Conservation (phyloP, 2,329 filamentous ascomycete genomes). For the Aspergillus texensis region DNA sequence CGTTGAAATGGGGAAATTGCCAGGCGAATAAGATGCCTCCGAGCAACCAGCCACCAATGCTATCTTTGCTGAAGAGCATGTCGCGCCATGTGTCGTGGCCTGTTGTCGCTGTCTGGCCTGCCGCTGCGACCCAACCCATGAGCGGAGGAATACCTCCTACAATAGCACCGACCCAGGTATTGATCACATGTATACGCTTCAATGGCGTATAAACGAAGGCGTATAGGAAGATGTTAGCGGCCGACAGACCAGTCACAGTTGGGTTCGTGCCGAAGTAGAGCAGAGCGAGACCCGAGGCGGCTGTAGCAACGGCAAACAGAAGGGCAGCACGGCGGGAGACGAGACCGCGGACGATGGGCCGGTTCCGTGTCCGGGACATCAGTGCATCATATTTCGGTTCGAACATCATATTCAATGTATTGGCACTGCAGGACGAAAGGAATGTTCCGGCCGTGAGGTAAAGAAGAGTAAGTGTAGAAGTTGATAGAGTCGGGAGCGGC, state of each 20-base stretch:
- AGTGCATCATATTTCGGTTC: slow-evolving; percentile 86
- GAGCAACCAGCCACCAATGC: slow-evolving; percentile 83
- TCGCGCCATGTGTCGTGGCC: slow-evolving; percentile 75
- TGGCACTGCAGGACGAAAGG: slow-evolving; percentile 86
- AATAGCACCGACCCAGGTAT: slow-evolving; percentile 93
- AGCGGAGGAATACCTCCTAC: slow-evolving; percentile 92
- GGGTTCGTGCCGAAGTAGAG: slow-evolving; percentile 92
- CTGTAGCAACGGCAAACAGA: slow-evolving; percentile 77
- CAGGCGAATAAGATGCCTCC: slow-evolving; percentile 85
- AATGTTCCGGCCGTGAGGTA: slow-evolving; percentile 91
- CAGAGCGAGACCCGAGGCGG: slow-evolving; percentile 67
- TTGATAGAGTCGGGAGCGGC: slow-evolving; percentile 62
- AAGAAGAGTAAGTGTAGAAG: slow-evolving; percentile 82
- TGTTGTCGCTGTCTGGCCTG: slow-evolving; percentile 77
- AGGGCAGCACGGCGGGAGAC: slow-evolving; percentile 72
- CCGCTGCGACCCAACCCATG: slow-evolving; percentile 97
- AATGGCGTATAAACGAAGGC: slow-evolving; percentile 90
- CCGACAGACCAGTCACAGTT: slow-evolving; percentile 83
- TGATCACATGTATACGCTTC: slow-evolving; percentile 81
- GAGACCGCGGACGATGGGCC: slow-evolving; percentile 82
- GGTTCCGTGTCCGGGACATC: slow-evolving; percentile 90
- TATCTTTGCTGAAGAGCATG: slow-evolving; percentile 70
- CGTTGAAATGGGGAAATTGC: slow-evolving; percentile 99
- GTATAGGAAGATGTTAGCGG: slow-evolving; percentile 83
- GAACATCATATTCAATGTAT: slow-evolving; percentile 96